phyloP scores from a whole-genome alignment of 75 land plant genomes.

The Pseudotsuga menziesii region DNA sequence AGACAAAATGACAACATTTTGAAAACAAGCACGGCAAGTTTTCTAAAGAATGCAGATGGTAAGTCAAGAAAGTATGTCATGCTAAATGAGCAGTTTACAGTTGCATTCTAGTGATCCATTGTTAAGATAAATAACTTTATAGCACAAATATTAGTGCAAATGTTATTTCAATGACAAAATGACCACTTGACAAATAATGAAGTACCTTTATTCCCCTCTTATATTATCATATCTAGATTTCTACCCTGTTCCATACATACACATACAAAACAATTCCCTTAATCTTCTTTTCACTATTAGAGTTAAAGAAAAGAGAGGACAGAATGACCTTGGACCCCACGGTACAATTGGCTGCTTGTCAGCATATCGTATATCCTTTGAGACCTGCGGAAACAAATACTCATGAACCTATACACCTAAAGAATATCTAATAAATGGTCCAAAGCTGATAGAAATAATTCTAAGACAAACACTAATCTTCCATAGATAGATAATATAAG shows the following conservation, averaged over 20 bases:
- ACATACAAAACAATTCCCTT: neutral
- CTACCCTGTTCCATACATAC: neutral
- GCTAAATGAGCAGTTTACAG: neutral
- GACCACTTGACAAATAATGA: neutral
- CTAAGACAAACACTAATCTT: neutral
- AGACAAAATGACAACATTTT: neutral
- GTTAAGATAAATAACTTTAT: no score
- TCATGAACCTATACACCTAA: neutral
- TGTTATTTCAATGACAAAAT: neutral
- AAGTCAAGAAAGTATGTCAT: neutral
- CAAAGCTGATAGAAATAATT: neutral
- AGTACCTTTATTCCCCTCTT: neutral
- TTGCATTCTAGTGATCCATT: no score
- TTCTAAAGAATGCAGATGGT: neutral
- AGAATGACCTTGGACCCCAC: constrained; percentile 89
- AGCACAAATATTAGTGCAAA: neutral
- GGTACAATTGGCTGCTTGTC: constrained; percentile 87
- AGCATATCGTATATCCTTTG: constrained; percentile 94
- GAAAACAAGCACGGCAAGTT: neutral
- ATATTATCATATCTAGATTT: neutral
- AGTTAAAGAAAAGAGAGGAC: neutral
- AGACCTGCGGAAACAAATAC: constrained; percentile 57
- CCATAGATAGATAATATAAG: no score
- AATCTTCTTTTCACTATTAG: neutral
- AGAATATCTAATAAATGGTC: neutral